These are phyloP conservation scores for Tolypocladium inflatum DNA, from an alignment of 2,329 filamentous ascomycete genomes.

Conservation along the genomic window DNA sequence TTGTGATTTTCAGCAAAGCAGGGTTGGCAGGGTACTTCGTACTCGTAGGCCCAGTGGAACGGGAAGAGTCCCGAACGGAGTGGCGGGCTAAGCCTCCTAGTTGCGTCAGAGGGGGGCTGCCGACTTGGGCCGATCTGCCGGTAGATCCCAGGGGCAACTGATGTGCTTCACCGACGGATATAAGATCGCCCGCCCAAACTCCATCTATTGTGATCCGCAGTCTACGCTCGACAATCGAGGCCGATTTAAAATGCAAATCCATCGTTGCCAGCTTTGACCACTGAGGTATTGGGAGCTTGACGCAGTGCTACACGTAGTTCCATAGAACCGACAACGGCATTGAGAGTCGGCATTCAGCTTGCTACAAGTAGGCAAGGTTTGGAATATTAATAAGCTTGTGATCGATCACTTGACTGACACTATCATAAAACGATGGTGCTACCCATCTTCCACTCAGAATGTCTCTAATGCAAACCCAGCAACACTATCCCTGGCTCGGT, in stretches of 20 bases:
- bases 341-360: neutral
- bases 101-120: neutral
- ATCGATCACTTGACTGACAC: no score
- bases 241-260: neutral
- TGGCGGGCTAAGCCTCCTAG: neutral
- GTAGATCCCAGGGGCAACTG: no score
- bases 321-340: neutral
- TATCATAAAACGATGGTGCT: no score
- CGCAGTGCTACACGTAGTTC: neutral
- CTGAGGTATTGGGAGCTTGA: neutral
- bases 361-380: neutral
- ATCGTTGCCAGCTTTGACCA: neutral
- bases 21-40: no score
- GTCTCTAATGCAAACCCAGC: no score
- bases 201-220: neutral
- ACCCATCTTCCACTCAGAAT: no score
- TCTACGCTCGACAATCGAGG: neutral
- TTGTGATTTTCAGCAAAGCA: neutral
- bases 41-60: no score
- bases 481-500: no score
- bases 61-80: neutral
- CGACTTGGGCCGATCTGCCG: neutral
- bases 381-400: neutral
- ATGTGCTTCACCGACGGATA: neutral
- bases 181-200: neutral